Percentiles rank a stretch among this genome's conserved stretches.
Evolutionary conservation across 805 yeast species (phyloP).

Genomic region (Tetrapisispora fleetii): DNA sequence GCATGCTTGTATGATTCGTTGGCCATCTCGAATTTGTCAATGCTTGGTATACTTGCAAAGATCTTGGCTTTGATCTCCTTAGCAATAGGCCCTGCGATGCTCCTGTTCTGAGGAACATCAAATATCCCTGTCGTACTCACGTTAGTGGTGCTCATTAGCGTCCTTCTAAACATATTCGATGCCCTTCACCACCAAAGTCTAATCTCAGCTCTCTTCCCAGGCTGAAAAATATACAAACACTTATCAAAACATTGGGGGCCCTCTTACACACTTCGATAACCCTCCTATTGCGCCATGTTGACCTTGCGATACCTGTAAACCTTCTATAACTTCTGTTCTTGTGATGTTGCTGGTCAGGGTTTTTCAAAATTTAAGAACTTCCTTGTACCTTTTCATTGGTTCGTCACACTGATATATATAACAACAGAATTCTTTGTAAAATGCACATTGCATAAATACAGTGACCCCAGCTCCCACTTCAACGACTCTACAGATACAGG

Average conservation of each 20-base stretch:
- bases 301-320: no score
- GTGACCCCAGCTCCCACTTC: no score
- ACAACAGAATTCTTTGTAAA: no score
- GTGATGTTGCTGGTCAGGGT: neutral
- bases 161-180: neutral
- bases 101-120: neutral
- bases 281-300: no score
- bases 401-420: no score
- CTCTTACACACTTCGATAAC: no score
- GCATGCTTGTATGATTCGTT: conserved; percentile 87
- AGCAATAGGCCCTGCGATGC: conserved; percentile 2
- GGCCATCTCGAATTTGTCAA: conserved; percentile 35
- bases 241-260: no score
- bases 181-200: neutral
- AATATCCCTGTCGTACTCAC: neutral
- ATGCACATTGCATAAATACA: no score
- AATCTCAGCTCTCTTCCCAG: no score
- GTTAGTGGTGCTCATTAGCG: neutral
- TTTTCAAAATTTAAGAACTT: neutral
- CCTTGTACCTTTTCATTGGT: neutral
- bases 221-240: no score
- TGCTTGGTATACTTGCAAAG: conserved; percentile 5
- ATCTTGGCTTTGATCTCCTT: neutral
- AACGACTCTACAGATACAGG: neutral
- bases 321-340: no score